Evolutionary conservation across 2,329 filamentous ascomycete genomes (phyloP), one percentile per base, ranked within the genome.

Genomic region (Rhinocladiella mackenziei): DNA sequence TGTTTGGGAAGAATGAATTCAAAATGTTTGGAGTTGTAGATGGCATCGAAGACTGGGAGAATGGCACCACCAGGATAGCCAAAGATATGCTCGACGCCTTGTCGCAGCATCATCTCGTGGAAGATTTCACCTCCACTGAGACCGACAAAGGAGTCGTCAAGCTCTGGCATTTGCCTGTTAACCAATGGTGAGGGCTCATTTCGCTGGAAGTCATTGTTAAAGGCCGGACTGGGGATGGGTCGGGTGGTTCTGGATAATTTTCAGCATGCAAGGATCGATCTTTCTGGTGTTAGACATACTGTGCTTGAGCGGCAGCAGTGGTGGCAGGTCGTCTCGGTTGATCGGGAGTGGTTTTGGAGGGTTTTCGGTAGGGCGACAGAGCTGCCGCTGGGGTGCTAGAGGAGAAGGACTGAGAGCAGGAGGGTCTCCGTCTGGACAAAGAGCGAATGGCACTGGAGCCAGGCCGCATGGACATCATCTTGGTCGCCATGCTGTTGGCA

Each of bases 61-160:
- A 97, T 97, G 56, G 92, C 89, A 64, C 92, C 91, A 60, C 91
- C 91, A 56, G 91, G 87, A 70, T 97, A 97, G 51, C 85, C 85
- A 62, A 89, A 97, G 62, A 97, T 79, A 66, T 96, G 88, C 73
- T 96, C 92, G 44, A 98, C 91, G 58, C 76, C 79, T 59, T 91
- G 86, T 62, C 91, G 78, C 51, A 94, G 76, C 89, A 98, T 96
- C 91, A 97, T 97, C 71, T 97, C 91, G 68, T 97, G 89, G 69
- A 97, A 95, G 59, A 97, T 96, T 68, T 96, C 84, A 63, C 92
- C 92, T 63, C 92, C 91, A 37, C 81, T 94, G 76, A 89, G 91
- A 53, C 91, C 91, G 62, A 97, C 88, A 67, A 97, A 94, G 83
- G 85, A 89, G 65, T 89, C 85, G 65, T 89, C 85, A 75, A 89